Percentiles rank a stretch among this genome's conserved stretches.
These are phyloP conservation scores for Verticillium nubilum DNA, from an alignment of 2,329 filamentous ascomycete species.

Conservation along the genomic window DNA sequence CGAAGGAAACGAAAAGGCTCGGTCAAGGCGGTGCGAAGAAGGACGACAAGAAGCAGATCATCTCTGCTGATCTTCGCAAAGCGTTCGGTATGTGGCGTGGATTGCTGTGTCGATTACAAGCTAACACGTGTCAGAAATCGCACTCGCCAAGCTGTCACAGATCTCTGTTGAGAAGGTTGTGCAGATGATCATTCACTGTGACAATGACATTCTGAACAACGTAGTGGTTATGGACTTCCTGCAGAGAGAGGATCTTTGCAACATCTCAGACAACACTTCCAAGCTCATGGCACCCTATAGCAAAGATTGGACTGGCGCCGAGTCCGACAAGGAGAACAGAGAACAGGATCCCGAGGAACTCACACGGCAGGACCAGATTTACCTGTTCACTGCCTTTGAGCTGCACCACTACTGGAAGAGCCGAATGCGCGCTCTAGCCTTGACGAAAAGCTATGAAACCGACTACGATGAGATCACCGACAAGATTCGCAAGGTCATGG, in stretches of 20 bases:
- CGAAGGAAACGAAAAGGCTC: conserved; percentile 90
- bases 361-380: conserved; percentile 93
- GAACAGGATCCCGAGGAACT: conserved; percentile 86
- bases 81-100: conserved; percentile 59
- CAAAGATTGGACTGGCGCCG: conserved; percentile 91
- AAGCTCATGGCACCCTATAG: conserved; percentile 94
- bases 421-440: conserved; percentile 81
- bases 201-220: conserved; percentile 82
- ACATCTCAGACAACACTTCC: conserved; percentile 80
- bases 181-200: conserved; percentile 93
- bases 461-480: conserved; percentile 90
- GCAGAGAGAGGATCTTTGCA: conserved; percentile 87
- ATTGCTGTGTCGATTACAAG: background rate
- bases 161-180: conserved; percentile 78
- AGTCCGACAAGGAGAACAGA: conserved; percentile 69
- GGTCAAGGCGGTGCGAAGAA: conserved; percentile 67
- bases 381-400: conserved; percentile 87
- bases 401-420: conserved; percentile 98
- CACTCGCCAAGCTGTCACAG: conserved; percentile 88
- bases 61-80: conserved; percentile 83
- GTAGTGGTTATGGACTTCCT: conserved; percentile 94
- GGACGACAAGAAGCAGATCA: conserved; percentile 96
- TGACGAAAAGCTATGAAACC: conserved; percentile 76
- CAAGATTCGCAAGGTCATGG: conserved; percentile 81
- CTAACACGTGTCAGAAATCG: conserved; percentile 60